Conservation (phyloP, 139 green algal genomes). For the Nannochloris sp. region DNA sequence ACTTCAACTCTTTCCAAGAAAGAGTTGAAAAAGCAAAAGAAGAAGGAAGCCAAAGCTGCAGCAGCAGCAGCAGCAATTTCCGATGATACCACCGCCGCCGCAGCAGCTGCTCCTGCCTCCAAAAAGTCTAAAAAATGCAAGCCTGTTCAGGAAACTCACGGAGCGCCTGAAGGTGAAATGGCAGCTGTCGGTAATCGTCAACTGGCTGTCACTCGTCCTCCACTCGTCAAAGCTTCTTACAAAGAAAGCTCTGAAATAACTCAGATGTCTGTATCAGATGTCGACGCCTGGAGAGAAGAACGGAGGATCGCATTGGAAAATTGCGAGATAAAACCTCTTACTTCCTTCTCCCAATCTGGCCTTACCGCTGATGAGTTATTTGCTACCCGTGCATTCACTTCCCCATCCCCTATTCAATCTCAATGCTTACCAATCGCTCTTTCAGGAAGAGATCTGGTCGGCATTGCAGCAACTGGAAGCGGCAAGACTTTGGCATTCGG, state of each 20-base stretch:
- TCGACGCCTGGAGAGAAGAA: constrained; percentile 34
- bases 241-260: constrained; percentile 25
- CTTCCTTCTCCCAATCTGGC: constrained; percentile 51
- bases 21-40: constrained; percentile 16
- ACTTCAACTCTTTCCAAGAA: constrained; percentile 7
- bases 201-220: constrained; percentile 33
- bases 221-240: constrained; percentile 59
- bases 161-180: constrained; percentile 3
- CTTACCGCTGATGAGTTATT: constrained; percentile 59
- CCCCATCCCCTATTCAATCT: constrained; percentile 74
- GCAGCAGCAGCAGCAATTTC: neutral
- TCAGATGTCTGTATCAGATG: constrained; percentile 26
- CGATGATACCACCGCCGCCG: no score
- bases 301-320: constrained; percentile 45
- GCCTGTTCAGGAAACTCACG: constrained; percentile 2
- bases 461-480: constrained; percentile 78
- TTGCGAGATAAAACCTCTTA: constrained; percentile 36
- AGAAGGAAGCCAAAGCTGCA: constrained; percentile 6
- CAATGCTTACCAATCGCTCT: constrained; percentile 79
- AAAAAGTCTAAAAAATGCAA: constrained; percentile 20
- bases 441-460: constrained; percentile 73
- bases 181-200: constrained; percentile 47
- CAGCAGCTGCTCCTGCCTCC: neutral
- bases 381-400: constrained; percentile 48
- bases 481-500: constrained; percentile 83